These are phyloP conservation scores for Rubia balearica DNA, from an alignment of 305 asterid genomes.

Conservation along the genomic window DNA sequence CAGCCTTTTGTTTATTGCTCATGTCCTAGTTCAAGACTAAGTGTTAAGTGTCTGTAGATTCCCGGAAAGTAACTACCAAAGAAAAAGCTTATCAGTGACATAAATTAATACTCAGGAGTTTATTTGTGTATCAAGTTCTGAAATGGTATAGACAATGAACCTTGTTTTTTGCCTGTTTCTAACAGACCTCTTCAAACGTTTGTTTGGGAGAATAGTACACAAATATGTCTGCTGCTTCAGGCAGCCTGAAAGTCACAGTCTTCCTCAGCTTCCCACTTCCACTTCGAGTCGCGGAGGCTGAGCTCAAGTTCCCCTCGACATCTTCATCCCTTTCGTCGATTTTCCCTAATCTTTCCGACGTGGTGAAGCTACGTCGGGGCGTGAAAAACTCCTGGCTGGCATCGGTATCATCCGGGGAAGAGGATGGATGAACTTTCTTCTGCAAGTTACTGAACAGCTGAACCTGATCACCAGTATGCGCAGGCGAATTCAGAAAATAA, in stretches of 20 bases:
- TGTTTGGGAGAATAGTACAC: conserved; percentile 13
- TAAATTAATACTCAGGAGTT: not conserved
- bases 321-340: conserved; percentile 9
- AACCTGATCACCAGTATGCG: too few species aligned
- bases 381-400: conserved; percentile 5
- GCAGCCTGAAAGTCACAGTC: conserved; percentile 16
- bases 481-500: conserved; percentile 15
- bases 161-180: not conserved
- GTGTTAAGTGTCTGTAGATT: not conserved
- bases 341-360: not conserved
- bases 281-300: not conserved
- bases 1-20: not conserved
- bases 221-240: conserved; percentile 18
- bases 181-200: conserved; percentile 9
- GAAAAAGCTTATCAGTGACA: not conserved
- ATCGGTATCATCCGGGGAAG: conserved; percentile 8
- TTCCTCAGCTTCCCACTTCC: conserved; percentile 12
- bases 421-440: conserved; percentile 11
- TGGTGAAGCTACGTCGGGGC: not conserved
- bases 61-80: not conserved
- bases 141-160: conserved; percentile 2
- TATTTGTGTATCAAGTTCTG: not conserved
- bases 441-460: not conserved
- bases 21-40: not conserved
- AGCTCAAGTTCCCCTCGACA: not conserved